Conservation (phyloP, 2,329 filamentous ascomycete species). For the Bretziella fagacearum region DNA sequence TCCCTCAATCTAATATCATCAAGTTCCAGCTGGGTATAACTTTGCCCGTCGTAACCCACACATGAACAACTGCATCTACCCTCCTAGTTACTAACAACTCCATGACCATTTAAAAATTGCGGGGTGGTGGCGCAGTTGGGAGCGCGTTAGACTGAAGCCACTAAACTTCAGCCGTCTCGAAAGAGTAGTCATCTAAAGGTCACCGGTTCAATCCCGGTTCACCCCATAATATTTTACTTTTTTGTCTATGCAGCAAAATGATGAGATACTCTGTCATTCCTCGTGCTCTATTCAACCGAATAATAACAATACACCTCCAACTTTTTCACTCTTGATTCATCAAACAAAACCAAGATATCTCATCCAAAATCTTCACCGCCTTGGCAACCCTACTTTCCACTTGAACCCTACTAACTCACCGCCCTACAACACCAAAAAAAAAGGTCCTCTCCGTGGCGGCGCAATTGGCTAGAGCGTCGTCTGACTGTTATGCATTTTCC, state of each 20-base stretch:
- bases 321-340: too few species aligned
- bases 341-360: too few species aligned
- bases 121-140: slow-evolving; percentile 1
- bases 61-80: too few species aligned
- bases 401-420: background rate
- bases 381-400: too few species aligned
- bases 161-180: background rate
- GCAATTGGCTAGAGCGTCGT: slow-evolving; percentile 41
- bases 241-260: too few species aligned
- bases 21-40: too few species aligned
- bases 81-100: too few species aligned
- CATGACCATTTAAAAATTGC: too few species aligned
- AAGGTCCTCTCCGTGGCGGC: slow-evolving; percentile 28
- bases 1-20: too few species aligned
- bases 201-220: background rate
- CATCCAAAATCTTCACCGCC: too few species aligned
- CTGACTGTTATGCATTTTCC: slow-evolving; percentile 33
- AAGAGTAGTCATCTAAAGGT: background rate
- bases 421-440: background rate
- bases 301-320: too few species aligned
- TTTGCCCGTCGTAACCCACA: too few species aligned
- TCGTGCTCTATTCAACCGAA: background rate
- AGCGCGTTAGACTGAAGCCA: slow-evolving; percentile 1
- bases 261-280: background rate
- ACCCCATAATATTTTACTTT: background rate